A percentile compares a stretch with the other conserved stretches of the same genome.
Evolutionary conservation across 83 land plant genomes (phyloP).

Genomic region (Larix sibirica): DNA sequence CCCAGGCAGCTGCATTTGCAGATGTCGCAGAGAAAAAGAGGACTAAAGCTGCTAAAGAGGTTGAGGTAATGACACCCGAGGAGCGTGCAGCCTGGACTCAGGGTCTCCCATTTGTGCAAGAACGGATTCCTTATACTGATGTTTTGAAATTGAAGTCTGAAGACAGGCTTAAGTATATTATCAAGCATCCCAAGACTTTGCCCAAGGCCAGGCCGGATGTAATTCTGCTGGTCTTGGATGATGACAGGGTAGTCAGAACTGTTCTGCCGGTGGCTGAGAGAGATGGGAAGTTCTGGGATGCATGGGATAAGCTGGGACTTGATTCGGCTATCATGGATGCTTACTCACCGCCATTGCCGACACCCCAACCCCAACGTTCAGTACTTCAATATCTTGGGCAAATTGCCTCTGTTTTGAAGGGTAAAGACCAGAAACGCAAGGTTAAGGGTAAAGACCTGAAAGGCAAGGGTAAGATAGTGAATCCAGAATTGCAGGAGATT

Average conservation of each 20-base stretch:
- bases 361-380: slow-evolving; percentile 43
- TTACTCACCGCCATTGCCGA: slow-evolving; percentile 68
- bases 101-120: slow-evolving; percentile 60
- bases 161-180: slow-evolving; percentile 72
- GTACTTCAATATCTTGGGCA: slow-evolving; percentile 46
- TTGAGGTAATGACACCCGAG: slow-evolving; percentile 44
- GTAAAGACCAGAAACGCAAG: slow-evolving; percentile 19
- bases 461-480: slow-evolving; percentile 29
- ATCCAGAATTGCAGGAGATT: slow-evolving; percentile 38
- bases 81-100: slow-evolving; percentile 66
- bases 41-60: slow-evolving; percentile 19
- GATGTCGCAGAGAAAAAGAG: slow-evolving; percentile 30
- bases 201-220: slow-evolving; percentile 38
- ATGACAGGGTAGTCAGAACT: slow-evolving; percentile 69
- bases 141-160: slow-evolving; percentile 45
- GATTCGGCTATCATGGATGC: slow-evolving; percentile 62
- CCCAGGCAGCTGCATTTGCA: slow-evolving; percentile 15
- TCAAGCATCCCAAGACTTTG: slow-evolving; percentile 45
- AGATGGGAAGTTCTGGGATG: slow-evolving; percentile 60
- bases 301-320: slow-evolving; percentile 67
- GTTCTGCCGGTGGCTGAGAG: slow-evolving; percentile 66
- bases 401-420: slow-evolving; percentile 18
- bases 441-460: slow-evolving; percentile 23
- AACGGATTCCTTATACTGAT: slow-evolving; percentile 62
- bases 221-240: slow-evolving; percentile 73